These are phyloP conservation scores for Teunomyces cretensis DNA, from an alignment of 805 yeast species.

Conservation along the genomic window DNA sequence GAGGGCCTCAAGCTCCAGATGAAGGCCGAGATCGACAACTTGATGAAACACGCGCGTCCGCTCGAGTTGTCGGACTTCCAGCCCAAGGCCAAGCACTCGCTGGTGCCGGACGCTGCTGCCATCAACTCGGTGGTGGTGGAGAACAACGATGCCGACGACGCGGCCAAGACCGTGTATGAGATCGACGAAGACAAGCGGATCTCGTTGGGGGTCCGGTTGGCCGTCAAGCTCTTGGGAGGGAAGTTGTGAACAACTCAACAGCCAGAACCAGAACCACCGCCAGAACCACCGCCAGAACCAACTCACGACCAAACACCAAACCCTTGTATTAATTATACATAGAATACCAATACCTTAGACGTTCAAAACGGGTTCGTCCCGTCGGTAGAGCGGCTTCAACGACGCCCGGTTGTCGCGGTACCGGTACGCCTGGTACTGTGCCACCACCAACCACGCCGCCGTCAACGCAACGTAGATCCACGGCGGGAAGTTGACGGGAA, in stretches of 20 bases:
- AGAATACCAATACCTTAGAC: background rate
- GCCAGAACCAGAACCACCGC: background rate
- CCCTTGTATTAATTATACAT: background rate
- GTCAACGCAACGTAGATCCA: constrained; percentile 11
- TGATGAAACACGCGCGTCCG: constrained; percentile 51
- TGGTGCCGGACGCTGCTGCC: constrained; percentile 1
- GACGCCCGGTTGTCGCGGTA: background rate
- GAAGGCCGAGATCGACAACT: constrained; percentile 61
- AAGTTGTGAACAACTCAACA: constrained; percentile 37
- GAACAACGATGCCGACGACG: background rate
- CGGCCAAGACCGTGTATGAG: constrained; percentile 21
- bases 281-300: background rate
- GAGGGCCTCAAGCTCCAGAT: constrained; percentile 54
- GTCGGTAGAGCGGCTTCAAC: background rate
- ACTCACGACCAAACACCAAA: too few relatives aligned
- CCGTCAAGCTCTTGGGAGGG: constrained; percentile 62
- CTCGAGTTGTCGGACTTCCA: constrained; percentile 61
- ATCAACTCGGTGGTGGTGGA: constrained; percentile 8
- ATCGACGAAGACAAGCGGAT: constrained; percentile 60
- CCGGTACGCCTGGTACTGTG: background rate
- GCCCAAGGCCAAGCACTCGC: background rate
- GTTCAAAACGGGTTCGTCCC: background rate
- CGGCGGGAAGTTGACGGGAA: constrained; percentile 21
- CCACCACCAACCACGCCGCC: background rate
- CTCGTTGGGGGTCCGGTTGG: constrained; percentile 61